phyloP scores from a whole-genome alignment of 768 basidiomycete genomes.

The Mycena kentingensis region DNA sequence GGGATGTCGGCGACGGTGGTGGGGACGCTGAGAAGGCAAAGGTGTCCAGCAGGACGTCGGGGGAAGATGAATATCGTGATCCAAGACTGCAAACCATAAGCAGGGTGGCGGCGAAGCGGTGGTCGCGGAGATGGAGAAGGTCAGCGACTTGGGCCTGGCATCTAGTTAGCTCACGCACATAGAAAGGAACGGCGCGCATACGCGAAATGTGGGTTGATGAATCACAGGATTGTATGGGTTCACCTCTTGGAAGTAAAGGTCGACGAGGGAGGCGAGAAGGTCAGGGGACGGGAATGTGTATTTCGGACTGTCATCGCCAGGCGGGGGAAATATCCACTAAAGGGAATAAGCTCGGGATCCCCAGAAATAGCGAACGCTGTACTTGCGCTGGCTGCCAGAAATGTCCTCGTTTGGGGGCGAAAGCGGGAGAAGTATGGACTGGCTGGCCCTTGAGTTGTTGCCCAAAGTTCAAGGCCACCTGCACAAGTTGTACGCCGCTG shows the following conservation, averaged over 20 bases:
- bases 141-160: slow-evolving; percentile 45
- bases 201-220: slow-evolving; percentile 65
- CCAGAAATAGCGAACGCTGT: slow-evolving; percentile 17
- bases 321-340: slow-evolving; percentile 9
- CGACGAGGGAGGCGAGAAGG: slow-evolving; percentile 54
- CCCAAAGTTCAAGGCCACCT: slow-evolving; percentile 59
- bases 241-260: slow-evolving; percentile 54
- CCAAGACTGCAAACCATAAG: slow-evolving; percentile 50
- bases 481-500: slow-evolving; percentile 53
- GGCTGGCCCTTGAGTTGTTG: not conserved
- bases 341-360: not conserved
- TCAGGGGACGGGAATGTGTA: slow-evolving; percentile 55
- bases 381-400: slow-evolving; percentile 53
- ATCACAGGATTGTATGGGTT: slow-evolving; percentile 65
- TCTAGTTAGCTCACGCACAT: not conserved
- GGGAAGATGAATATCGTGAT: slow-evolving; percentile 59
- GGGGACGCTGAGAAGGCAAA: too few species aligned
- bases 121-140: slow-evolving; percentile 52
- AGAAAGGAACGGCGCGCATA: not conserved
- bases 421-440: slow-evolving; percentile 11
- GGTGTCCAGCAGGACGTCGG: slow-evolving; percentile 51
- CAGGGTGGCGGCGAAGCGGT: slow-evolving; percentile 42
- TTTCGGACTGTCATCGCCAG: slow-evolving; percentile 23
- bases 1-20: too few species aligned
- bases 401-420: slow-evolving; percentile 41